Evolutionary conservation across 129 eudicot genomes (phyloP).

Genomic region (Helianthus tuberosus): DNA sequence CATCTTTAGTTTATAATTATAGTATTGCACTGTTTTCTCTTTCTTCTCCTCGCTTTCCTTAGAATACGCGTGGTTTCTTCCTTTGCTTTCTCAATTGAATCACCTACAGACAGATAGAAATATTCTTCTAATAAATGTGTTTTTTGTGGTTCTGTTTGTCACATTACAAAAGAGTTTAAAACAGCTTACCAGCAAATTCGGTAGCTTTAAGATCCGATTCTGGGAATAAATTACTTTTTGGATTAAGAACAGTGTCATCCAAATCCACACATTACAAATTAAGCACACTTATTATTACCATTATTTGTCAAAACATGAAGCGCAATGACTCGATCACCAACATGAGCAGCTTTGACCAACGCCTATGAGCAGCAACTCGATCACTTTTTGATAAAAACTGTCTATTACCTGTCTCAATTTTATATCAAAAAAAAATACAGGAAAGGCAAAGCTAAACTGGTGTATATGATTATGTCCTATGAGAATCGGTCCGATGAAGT

Average conservation of each 20-base stretch:
- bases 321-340: conserved; percentile 89
- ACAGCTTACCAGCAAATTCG: conserved; percentile 59
- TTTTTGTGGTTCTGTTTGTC: neutral
- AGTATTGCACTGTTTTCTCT: conserved; percentile 64
- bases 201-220: conserved; percentile 46
- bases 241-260: conserved; percentile 51
- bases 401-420: too few relatives aligned
- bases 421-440: too few relatives aligned
- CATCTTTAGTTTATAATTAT: conserved; percentile 66
- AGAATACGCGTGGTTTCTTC: conserved; percentile 71
- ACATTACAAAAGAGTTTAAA: conserved; percentile 1
- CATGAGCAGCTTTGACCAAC: conserved; percentile 77
- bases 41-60: conserved; percentile 88
- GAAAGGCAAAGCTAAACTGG: too few relatives aligned
- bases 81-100: conserved; percentile 47
- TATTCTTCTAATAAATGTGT: neutral
- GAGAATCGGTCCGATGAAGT: neutral
- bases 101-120: conserved; percentile 41
- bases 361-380: conserved; percentile 54
- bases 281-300: conserved; percentile 29
- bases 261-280: neutral
- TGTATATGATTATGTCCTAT: conserved; percentile 8
- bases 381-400: too few relatives aligned
- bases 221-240: conserved; percentile 37
- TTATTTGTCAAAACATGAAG: conserved; percentile 75